Percentiles rank a stretch among this genome's conserved stretches.
These are phyloP conservation scores for Chlorella sp. DNA, from an alignment of 139 green algal species.

Conservation along the genomic window DNA sequence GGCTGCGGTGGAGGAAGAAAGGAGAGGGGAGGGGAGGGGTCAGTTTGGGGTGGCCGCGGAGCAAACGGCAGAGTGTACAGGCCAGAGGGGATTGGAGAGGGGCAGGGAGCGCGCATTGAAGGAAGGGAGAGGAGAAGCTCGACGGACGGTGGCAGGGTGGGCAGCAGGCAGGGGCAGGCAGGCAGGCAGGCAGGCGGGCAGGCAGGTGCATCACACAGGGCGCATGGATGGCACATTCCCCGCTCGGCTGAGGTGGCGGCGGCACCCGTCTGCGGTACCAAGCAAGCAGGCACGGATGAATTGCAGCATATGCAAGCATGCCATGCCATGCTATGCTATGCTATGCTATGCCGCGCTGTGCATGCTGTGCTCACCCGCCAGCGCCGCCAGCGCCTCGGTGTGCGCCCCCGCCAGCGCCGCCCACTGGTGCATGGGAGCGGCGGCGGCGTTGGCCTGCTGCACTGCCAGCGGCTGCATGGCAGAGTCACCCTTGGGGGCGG, in stretches of 20 bases:
- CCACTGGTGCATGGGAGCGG: slow-evolving; percentile 6
- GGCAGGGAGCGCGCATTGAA: too few relatives aligned
- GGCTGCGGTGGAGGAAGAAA: not conserved
- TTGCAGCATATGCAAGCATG: too few relatives aligned
- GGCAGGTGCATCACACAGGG: not conserved
- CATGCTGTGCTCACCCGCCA: slow-evolving; percentile 31
- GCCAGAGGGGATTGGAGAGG: too few relatives aligned
- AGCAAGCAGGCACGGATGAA: too few relatives aligned
- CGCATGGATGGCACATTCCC: not conserved
- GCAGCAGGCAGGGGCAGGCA: too few relatives aligned
- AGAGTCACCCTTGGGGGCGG: slow-evolving; percentile 51
- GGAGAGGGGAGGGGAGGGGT: not conserved
- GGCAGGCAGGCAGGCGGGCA: not conserved
- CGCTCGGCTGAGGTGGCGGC: slow-evolving; percentile 28
- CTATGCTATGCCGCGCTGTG: too few relatives aligned
- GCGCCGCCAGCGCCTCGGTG: not conserved
- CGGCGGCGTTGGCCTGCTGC: not conserved
- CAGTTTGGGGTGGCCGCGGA: not conserved
- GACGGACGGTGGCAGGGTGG: too few relatives aligned
- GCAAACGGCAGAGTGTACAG: too few relatives aligned
- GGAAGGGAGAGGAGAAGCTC: too few relatives aligned
- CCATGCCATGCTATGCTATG: too few relatives aligned
- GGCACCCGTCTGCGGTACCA: slow-evolving; percentile 54
- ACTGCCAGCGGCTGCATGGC: slow-evolving; percentile 83
- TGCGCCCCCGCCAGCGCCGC: slow-evolving; percentile 24